phyloP scores from a whole-genome alignment of 1,284 basidiomycete species.

The Microbotryomycetes sp. region DNA sequence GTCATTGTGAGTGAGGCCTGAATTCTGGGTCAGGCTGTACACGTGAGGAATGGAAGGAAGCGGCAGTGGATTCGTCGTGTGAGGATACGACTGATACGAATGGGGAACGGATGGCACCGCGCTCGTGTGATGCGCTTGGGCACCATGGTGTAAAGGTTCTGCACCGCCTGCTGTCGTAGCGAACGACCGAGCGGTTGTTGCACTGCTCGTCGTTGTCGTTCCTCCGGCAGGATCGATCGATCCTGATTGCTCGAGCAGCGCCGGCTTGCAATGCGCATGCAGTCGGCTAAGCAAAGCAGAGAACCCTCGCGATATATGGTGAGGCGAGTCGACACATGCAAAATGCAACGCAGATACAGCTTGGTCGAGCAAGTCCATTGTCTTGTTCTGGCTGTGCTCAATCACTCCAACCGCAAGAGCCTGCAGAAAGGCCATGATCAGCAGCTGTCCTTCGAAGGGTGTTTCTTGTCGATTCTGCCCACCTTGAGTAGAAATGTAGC shows the following conservation, averaged over 20 bases:
- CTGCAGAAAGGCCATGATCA: not conserved
- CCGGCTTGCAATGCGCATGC: slow-evolving; percentile 27
- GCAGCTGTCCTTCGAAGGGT: not conserved
- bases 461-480: not conserved
- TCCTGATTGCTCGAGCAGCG: slow-evolving; percentile 11
- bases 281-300: slow-evolving; percentile 21
- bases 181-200: not conserved
- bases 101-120: not conserved
- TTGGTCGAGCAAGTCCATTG: slow-evolving; percentile 22
- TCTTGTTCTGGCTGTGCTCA: slow-evolving; percentile 26
- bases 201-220: not conserved
- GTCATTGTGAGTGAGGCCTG: not conserved
- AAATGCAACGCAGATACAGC: slow-evolving; percentile 18
- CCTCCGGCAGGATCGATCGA: not conserved
- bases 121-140: too few species aligned
- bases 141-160: not conserved
- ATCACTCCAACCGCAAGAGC: slow-evolving; percentile 29
- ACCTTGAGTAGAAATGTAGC: slow-evolving; percentile 28
- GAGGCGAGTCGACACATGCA: slow-evolving; percentile 19
- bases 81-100: not conserved
- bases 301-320: slow-evolving; percentile 22
- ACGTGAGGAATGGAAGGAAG: not conserved
- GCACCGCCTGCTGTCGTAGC: not conserved
- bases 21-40: not conserved
- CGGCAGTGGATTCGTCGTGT: not conserved